Base-by-base conservation (phyloP, 768 basidiomycete species). In the Panellus pusillus region DNA sequence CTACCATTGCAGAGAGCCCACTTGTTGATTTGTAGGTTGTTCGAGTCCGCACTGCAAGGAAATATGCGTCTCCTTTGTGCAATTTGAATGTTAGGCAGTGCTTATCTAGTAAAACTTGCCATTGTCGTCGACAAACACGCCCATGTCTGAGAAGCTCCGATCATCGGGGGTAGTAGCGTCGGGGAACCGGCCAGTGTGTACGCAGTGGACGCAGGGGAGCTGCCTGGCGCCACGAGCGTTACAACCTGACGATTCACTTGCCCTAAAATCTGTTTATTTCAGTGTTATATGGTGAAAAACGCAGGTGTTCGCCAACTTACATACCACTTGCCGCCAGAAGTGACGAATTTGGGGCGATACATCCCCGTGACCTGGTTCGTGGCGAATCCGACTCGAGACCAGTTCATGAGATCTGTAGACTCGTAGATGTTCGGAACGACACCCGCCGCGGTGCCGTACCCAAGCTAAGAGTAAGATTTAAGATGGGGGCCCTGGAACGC, bases 311-410 rank as follows among this genome's bases (percentile, higher is more conserved):
- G 41, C 37, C 40, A 20, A 52, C 51, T 60, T 35, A 60, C 58
- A 57, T 61, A 61, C 44, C 55, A 61, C 46, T 61, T 61, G 15
- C 59, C 59, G 0, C 59, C 59, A 17, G 59, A 61, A 27, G 47
- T 53, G 14, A 61, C 52, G 24, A 61, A 47, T 28, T 61, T 61
- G 3, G 59, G 59, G 1, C 59, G 42, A 29, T 50, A 55, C 54
- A 55, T 55, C 24, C 11, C 48, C 19, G 9, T 50, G 8, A 45
- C 38, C 14, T 43, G 43, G 1, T 14, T 46, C 2, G 54, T 29
- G 6, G 54, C 54, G 31, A 55, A 32, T 14, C 54, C 54, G 17
- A 55, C 11, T 17, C 50, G 48, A 1, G 37, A 19, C 54, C 54
- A 55, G 17, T 55, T 55, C 54, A 55, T 55, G 37, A 55, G 32